phyloP scores from a whole-genome alignment of 257 asterid species.

The Fraxinus excelsior region DNA sequence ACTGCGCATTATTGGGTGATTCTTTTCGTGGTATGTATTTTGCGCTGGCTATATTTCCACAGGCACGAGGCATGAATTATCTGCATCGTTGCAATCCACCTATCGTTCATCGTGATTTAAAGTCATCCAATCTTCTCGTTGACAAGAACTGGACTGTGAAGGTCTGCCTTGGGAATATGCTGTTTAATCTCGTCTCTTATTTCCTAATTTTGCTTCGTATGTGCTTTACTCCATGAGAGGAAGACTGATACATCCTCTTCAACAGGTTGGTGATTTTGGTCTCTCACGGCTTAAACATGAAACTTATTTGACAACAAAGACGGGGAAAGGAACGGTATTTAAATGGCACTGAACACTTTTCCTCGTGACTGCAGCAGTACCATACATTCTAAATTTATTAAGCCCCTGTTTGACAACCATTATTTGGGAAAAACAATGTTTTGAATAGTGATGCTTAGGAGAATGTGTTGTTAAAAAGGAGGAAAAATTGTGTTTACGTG shows the following conservation, averaged over 20 bases:
- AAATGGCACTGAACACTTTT: conserved; percentile 9
- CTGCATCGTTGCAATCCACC: conserved; percentile 91
- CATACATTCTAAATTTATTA: conserved; percentile 17
- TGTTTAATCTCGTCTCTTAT: background rate
- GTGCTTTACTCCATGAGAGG: conserved; percentile 6
- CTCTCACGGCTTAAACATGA: conserved; percentile 84
- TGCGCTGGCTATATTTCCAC: conserved; percentile 23
- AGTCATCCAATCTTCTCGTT: conserved; percentile 96
- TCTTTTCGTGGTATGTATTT: conserved; percentile 5
- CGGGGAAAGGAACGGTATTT: conserved; percentile 95
- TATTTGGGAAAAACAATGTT: too few species aligned
- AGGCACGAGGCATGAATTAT: conserved; percentile 98
- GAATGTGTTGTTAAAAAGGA: too few species aligned
- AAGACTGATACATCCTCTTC: conserved; percentile 12
- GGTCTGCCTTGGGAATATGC: conserved; percentile 42
- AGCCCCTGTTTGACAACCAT: too few species aligned
- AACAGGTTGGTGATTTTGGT: conserved; percentile 98
- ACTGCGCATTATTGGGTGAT: background rate
- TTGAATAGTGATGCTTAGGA: too few species aligned
- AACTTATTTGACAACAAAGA: conserved; percentile 78
- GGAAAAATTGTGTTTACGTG: too few species aligned
- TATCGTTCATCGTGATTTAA: conserved; percentile 89
- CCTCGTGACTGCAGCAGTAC: conserved; percentile 18
- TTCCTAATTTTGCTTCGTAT: background rate
- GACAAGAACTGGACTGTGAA: conserved; percentile 98